A percentile compares a stretch with the other conserved stretches of the same genome.
These are phyloP conservation scores for Psidium friedrichsthalianum DNA, from an alignment of 345 rosid genomes.

Conservation along the genomic window DNA sequence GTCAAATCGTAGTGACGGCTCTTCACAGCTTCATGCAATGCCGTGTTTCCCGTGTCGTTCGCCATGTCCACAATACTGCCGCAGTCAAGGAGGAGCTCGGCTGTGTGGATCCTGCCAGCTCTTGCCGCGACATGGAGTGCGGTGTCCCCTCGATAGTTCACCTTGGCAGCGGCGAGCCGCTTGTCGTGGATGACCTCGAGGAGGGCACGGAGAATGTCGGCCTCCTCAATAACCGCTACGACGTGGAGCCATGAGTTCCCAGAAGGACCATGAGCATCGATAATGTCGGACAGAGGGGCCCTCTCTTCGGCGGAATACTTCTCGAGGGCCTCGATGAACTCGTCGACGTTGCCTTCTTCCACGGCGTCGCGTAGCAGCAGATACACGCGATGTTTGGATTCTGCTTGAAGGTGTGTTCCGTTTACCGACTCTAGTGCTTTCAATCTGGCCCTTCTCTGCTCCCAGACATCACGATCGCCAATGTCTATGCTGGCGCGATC, in stretches of 20 bases:
- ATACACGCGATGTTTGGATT: too few relatives aligned
- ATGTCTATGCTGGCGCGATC: not conserved
- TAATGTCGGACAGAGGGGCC: too few relatives aligned
- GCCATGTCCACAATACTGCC: not conserved
- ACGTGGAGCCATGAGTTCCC: not conserved
- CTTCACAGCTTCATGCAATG: not conserved
- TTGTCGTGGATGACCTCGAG: not conserved
- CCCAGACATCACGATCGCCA: not conserved
- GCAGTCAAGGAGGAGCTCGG: not conserved
- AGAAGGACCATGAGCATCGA: not conserved
- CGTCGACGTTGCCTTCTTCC: too few relatives aligned
- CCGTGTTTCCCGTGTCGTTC: not conserved
- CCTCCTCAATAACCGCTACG: not conserved
- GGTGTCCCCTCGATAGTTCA: not conserved
- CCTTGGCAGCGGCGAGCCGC: not conserved
- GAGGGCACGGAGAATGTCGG: not conserved
- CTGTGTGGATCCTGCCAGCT: not conserved
- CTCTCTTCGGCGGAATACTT: too few relatives aligned
- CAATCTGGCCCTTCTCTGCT: too few relatives aligned
- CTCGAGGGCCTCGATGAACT: too few relatives aligned
- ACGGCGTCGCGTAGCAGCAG: too few relatives aligned
- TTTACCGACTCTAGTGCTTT: too few relatives aligned
- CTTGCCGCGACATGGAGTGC: not conserved
- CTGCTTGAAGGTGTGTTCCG: too few relatives aligned
- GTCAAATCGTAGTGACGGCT: not conserved